These are phyloP conservation scores for Candolleomyces eurysporus DNA, from an alignment of 768 basidiomycete species.

Conservation along the genomic window DNA sequence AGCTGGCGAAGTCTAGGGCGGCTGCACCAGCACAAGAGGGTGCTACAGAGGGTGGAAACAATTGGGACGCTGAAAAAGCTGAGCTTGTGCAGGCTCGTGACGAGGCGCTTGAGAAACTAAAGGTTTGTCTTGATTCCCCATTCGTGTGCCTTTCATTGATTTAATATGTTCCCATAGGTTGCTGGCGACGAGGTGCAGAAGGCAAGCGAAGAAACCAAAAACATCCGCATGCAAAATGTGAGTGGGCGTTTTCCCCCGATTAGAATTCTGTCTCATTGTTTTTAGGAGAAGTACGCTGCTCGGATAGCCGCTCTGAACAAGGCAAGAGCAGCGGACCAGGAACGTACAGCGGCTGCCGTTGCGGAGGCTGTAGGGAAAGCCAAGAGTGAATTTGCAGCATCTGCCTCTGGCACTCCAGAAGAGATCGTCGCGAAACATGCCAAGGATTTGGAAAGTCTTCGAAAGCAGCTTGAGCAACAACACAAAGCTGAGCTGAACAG, in stretches of 20 bases:
- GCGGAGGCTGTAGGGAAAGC: constrained; percentile 57
- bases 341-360: constrained; percentile 44
- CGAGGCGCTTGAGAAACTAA: constrained; percentile 56
- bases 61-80: constrained; percentile 61
- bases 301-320: constrained; percentile 54
- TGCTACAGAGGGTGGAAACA: constrained; percentile 26
- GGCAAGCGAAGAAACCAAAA: constrained; percentile 42
- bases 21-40: constrained; percentile 20
- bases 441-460: constrained; percentile 56
- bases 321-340: constrained; percentile 45
- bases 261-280: constrained; percentile 5
- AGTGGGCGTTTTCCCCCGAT: constrained; percentile 7
- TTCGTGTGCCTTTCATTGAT: background rate
- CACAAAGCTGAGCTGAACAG: constrained; percentile 55
- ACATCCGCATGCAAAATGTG: constrained; percentile 40
- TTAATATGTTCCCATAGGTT: constrained; percentile 21
- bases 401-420: constrained; percentile 15
- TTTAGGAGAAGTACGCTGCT: constrained; percentile 61
- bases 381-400: constrained; percentile 40
- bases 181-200: constrained; percentile 44
- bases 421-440: constrained; percentile 48
- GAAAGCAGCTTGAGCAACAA: constrained; percentile 49
- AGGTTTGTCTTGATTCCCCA: constrained; percentile 34
- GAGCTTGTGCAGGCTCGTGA: constrained; percentile 57
- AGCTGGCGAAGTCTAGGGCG: constrained; percentile 29